These are phyloP conservation scores for Miscanthus lutarioriparius DNA, from an alignment of 176 grass and related monocot species.

Conservation along the genomic window DNA sequence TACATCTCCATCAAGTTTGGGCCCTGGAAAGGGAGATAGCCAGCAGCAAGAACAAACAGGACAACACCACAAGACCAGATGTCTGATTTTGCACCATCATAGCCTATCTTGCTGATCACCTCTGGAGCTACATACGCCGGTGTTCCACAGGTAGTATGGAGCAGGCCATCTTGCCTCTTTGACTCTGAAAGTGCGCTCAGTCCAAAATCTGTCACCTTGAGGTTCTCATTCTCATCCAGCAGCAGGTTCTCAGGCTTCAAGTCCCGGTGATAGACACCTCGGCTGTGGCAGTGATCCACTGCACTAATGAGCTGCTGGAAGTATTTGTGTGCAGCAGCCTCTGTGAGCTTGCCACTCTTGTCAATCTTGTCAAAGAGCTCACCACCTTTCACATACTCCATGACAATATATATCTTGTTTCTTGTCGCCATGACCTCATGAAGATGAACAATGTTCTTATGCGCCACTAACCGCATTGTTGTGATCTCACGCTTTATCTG, in stretches of 20 bases:
- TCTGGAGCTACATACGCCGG: slow-evolving; percentile 92
- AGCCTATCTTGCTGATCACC: slow-evolving; percentile 59
- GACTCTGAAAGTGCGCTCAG: slow-evolving; percentile 72
- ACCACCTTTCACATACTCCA: slow-evolving; percentile 81
- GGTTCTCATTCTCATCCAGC: slow-evolving; percentile 71
- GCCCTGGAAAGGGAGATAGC: slow-evolving; percentile 77
- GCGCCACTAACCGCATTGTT: slow-evolving; percentile 60
- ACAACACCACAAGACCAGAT: slow-evolving; percentile 91
- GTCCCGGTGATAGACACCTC: slow-evolving; percentile 77
- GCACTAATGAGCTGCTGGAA: slow-evolving; percentile 79
- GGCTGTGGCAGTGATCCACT: slow-evolving; percentile 72
- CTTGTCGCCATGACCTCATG: slow-evolving; percentile 83
- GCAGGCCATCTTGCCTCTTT: slow-evolving; percentile 57
- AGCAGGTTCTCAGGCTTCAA: slow-evolving; percentile 81
- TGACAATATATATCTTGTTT: slow-evolving; percentile 76
- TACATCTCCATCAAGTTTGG: slow-evolving; percentile 85
- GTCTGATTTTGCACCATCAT: slow-evolving; percentile 83
- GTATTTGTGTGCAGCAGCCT: slow-evolving; percentile 58
- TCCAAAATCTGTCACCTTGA: slow-evolving; percentile 79
- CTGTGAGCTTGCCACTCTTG: slow-evolving; percentile 59
- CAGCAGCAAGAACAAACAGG: slow-evolving; percentile 70
- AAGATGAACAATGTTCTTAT: slow-evolving; percentile 68
- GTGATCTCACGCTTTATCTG: slow-evolving; percentile 81
- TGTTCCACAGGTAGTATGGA: slow-evolving; percentile 85
- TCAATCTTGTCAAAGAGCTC: slow-evolving; percentile 74